These are phyloP conservation scores for Avena eriantha DNA, from an alignment of 176 grass and related monocot genomes.

Conservation along the genomic window DNA sequence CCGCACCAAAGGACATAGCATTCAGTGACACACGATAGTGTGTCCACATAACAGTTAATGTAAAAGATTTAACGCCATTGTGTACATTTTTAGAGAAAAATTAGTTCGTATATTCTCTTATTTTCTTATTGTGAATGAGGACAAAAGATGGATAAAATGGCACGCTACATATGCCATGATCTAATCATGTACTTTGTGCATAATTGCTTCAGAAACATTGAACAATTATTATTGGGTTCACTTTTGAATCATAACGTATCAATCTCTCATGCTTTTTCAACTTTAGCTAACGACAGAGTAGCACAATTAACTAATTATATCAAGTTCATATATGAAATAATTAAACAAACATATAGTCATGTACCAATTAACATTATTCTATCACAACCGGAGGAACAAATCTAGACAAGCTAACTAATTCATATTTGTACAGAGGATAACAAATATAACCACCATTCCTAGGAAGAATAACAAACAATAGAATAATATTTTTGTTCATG, in stretches of 20 bases:
- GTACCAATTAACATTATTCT: not conserved
- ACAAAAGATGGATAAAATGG: not conserved
- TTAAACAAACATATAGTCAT: too few relatives aligned
- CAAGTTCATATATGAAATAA: not conserved
- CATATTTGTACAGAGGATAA: too few relatives aligned
- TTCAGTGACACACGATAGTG: not conserved
- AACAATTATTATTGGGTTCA: not conserved
- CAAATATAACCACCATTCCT: not conserved
- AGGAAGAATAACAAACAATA: not conserved
- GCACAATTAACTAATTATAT: not conserved
- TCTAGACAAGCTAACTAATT: not conserved
- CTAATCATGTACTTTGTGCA: not conserved
- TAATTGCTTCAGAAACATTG: not conserved
- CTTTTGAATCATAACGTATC: not conserved
- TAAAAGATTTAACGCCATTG: not conserved
- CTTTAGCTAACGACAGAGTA: not conserved
- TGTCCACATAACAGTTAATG: not conserved
- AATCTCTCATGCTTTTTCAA: not conserved
- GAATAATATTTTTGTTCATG: too few relatives aligned
- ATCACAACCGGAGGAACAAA: too few relatives aligned
- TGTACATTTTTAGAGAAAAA: not conserved
- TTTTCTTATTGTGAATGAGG: not conserved
- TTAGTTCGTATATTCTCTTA: not conserved
- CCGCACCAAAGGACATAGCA: too few relatives aligned
- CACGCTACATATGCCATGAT: slow-evolving; percentile 2